Conservation (phyloP, 2,329 filamentous ascomycete species). For the Sclerotinia trifoliorum region DNA sequence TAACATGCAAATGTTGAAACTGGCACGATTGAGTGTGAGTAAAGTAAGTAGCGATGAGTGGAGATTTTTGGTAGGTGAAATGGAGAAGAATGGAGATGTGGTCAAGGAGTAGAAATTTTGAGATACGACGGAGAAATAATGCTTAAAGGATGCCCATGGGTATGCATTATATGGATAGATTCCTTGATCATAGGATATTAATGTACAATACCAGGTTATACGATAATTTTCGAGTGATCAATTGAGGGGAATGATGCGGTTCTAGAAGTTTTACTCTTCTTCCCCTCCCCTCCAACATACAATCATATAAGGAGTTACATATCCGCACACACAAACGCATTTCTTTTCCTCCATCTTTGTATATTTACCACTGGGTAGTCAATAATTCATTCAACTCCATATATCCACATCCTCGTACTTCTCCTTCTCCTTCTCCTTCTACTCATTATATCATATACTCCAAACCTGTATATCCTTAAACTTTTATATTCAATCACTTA, state of each 20-base stretch:
- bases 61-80: slow-evolving; percentile 35
- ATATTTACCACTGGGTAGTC: neutral
- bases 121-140: neutral
- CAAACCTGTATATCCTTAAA: too few relatives aligned
- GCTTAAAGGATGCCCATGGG: neutral
- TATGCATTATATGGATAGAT: neutral
- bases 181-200: neutral
- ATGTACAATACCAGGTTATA: neutral
- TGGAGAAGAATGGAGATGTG: slow-evolving; percentile 25
- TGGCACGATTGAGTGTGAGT: slow-evolving; percentile 79
- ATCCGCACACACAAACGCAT: neutral
- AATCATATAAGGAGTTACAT: too few relatives aligned
- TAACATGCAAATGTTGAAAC: slow-evolving; percentile 79
- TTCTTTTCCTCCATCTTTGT: neutral
- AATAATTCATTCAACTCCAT: too few relatives aligned
- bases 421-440: too few relatives aligned
- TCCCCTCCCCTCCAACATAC: too few relatives aligned
- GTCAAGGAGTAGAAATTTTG: neutral
- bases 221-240: too few relatives aligned
- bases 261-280: neutral
- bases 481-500: too few relatives aligned
- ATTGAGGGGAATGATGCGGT: neutral
- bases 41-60: slow-evolving; percentile 65
- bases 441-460: too few relatives aligned
- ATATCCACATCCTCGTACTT: too few relatives aligned